These are phyloP conservation scores for Atkinsonella hypoxylon DNA, from an alignment of 2,329 filamentous ascomycete species.

Conservation along the genomic window DNA sequence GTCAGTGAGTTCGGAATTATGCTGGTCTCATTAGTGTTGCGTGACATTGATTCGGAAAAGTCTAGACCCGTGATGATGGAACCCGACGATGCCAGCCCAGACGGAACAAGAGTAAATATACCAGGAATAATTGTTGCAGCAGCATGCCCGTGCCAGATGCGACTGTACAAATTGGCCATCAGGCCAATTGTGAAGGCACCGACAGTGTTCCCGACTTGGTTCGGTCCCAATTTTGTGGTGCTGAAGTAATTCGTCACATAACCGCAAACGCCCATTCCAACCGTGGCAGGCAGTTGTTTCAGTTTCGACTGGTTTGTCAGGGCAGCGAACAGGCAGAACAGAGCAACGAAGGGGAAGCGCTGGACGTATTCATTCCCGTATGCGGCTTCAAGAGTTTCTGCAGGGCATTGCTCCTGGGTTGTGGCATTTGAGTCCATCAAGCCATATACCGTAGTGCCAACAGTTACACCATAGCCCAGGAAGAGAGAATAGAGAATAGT, in stretches of 20 bases:
- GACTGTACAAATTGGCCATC: slow-evolving; percentile 63
- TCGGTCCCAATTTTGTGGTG: slow-evolving; percentile 52
- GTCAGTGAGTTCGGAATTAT: slow-evolving; percentile 26
- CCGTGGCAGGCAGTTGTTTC: slow-evolving; percentile 68
- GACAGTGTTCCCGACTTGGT: slow-evolving; percentile 64
- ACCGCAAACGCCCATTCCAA: slow-evolving; percentile 58
- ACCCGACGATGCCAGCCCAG: slow-evolving; percentile 33
- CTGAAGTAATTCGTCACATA: slow-evolving; percentile 69
- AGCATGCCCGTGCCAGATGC: slow-evolving; percentile 36
- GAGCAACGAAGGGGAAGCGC: slow-evolving; percentile 50
- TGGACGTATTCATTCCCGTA: slow-evolving; percentile 34
- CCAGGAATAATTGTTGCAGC: slow-evolving; percentile 33
- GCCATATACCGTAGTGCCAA: slow-evolving; percentile 51
- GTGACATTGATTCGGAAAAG: slow-evolving; percentile 29
- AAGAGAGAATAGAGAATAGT: slow-evolving; percentile 63
- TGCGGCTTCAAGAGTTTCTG: neutral
- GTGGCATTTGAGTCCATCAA: slow-evolving; percentile 43
- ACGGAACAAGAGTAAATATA: slow-evolving; percentile 36
- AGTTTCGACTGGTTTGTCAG: slow-evolving; percentile 72
- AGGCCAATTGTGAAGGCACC: slow-evolving; percentile 66
- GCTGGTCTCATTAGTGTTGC: slow-evolving; percentile 17
- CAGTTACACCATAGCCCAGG: slow-evolving; percentile 59
- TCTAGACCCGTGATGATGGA: slow-evolving; percentile 31
- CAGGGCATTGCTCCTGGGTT: slow-evolving; percentile 25
- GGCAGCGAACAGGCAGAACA: slow-evolving; percentile 60